Base-by-base conservation (phyloP, 768 basidiomycete genomes). In the Phanerochaete sordida region DNA sequence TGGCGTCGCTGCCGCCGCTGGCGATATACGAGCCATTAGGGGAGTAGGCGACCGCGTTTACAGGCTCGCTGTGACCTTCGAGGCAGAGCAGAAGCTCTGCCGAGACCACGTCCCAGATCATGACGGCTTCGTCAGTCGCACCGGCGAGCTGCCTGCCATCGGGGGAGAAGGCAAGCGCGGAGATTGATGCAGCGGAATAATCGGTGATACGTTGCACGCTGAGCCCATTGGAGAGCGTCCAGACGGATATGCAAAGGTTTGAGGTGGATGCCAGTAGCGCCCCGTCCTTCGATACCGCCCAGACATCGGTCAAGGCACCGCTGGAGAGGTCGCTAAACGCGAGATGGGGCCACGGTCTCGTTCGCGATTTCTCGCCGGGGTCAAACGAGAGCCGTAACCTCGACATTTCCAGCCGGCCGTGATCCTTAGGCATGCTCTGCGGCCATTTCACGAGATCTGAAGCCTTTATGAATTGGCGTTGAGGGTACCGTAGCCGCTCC, bases 21-120 rank as follows among this genome's bases (percentile, higher is more conserved):
- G 60, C 11, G 21, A 68, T 55, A 2, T 50, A 48, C 39, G 54
- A 57, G n/a, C 69, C 66, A 58, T 72, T 64, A 21, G 67, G 67
- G 6, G 72, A 69, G 62, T 70, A 70, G 11, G 63, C 62, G 26
- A 69, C 67, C 12, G 64, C 49, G 49, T 56, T 60, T 8, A 72
- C 64, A 0, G 56, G 49, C 11, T 61, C 58, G 16, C 24, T 51
- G 57, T 72, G 68, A 46, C 66, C 71, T 33, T 50, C 50, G 16
- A 69, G 24, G 19, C 19, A 19, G 7, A 43, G 39, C 8, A 43
- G 11, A 12, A 16, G 39, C 4, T 43, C 39, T 11, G 11, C 19
- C 11, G 19, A 19, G 11, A 9, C 4, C 5, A 43, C 39, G 19
- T 43, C 39, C 39, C 39, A 43, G 4, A 43, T 16, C 19, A 43